These are phyloP conservation scores for Coemansia pectinata DNA, from an alignment of 192 early-diverging fungal genomes.

Conservation along the genomic window DNA sequence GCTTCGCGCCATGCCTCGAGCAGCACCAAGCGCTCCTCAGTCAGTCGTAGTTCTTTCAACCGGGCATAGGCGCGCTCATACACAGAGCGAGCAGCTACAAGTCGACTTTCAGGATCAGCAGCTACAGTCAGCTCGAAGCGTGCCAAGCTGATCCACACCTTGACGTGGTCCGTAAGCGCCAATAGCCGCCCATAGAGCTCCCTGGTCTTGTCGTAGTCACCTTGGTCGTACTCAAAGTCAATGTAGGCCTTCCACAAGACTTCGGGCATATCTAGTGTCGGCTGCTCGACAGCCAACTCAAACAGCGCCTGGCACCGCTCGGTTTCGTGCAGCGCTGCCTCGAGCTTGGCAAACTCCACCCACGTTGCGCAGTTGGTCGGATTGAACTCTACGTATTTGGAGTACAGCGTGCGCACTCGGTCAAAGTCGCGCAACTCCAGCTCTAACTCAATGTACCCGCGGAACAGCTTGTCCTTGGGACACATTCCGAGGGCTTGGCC, in stretches of 20 bases:
- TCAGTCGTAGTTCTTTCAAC: conserved; percentile 70
- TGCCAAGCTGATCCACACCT: conserved; percentile 95
- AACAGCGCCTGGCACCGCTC: conserved; percentile 87
- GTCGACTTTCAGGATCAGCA: conserved; percentile 10
- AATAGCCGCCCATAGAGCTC: conserved; percentile 83
- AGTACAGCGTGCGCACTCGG: conserved; percentile 84
- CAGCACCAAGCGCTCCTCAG: conserved; percentile 73
- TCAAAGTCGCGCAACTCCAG: conserved; percentile 93
- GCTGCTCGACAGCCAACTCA: conserved; percentile 88
- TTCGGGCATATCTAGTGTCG: conserved; percentile 95
- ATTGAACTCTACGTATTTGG: conserved; percentile 90
- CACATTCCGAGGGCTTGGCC: conserved; percentile 85
- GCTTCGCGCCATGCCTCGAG: conserved; percentile 92
- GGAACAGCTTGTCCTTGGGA: conserved; percentile 91
- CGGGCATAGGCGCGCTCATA: conserved; percentile 74
- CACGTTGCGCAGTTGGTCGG: conserved; percentile 87
- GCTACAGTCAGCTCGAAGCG: conserved; percentile 78
- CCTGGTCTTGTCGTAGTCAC: conserved; percentile 77
- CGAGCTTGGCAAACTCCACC: conserved; percentile 96
- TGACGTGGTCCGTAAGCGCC: conserved; percentile 88
- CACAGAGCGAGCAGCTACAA: conserved; percentile 65
- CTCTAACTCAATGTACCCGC: conserved; percentile 97
- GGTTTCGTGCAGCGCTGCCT: conserved; percentile 78
- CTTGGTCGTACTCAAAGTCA: conserved; percentile 87
- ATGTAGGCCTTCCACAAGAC: conserved; percentile 98